These are phyloP conservation scores for Rhipidocladum racemiflorum DNA, from an alignment of 176 grass and related monocot genomes.

Conservation along the genomic window DNA sequence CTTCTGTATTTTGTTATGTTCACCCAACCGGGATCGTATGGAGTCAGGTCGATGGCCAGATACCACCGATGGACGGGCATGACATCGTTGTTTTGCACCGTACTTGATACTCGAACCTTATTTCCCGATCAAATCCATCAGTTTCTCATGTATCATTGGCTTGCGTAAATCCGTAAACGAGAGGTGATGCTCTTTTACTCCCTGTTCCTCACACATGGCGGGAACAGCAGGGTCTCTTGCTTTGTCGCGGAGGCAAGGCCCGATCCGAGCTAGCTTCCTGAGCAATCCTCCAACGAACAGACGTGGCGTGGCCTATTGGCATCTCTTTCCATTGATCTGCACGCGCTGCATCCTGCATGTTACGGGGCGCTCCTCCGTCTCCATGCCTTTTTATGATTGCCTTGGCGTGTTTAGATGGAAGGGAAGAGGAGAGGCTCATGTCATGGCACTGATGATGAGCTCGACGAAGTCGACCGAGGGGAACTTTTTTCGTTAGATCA, in stretches of 20 bases:
- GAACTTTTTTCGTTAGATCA: too few species aligned
- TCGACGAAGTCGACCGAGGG: background rate
- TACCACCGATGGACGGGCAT: background rate
- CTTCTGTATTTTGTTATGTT: background rate
- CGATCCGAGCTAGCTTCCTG: constrained; percentile 24
- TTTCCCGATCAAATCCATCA: background rate
- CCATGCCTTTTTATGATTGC: background rate
- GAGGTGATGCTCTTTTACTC: background rate
- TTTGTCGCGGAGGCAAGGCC: constrained; percentile 28
- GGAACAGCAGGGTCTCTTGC: constrained; percentile 27
- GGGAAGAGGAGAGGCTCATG: constrained; percentile 29
- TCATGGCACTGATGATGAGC: background rate
- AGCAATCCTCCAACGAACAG: constrained; percentile 14
- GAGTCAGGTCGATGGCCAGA: background rate
- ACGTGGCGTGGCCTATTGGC: background rate
- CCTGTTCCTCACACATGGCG: constrained; percentile 5
- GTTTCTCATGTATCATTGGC: background rate
- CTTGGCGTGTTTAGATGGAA: constrained; percentile 35
- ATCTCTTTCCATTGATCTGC: constrained; percentile 2
- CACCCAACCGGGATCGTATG: background rate
- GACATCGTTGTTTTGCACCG: background rate
- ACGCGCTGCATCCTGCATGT: background rate
- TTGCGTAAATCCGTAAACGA: background rate
- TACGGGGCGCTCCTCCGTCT: background rate
- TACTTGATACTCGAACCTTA: constrained; percentile 9